Evolutionary conservation across 192 early-diverging fungal species (phyloP).

Genomic region (Oehlia diaphana): DNA sequence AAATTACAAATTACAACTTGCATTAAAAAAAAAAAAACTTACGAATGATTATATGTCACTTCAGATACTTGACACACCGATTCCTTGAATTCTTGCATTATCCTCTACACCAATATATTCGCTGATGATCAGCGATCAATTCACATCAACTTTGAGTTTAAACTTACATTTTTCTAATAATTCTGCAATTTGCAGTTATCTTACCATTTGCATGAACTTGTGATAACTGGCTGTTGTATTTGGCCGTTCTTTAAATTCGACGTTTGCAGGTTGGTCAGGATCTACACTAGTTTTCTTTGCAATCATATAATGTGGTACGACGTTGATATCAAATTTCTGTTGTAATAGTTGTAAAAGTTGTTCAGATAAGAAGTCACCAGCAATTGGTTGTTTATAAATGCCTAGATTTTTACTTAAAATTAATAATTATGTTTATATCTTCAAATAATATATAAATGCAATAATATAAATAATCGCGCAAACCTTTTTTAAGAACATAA

Average conservation of each 20-base stretch:
- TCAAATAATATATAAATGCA: neutral
- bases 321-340: constrained; percentile 56
- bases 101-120: constrained; percentile 51
- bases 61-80: constrained; percentile 85
- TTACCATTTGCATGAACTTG: constrained; percentile 69
- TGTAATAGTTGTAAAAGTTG: constrained; percentile 69
- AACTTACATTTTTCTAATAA: neutral
- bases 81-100: constrained; percentile 93
- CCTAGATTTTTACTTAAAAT: constrained; percentile 26
- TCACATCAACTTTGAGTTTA: constrained; percentile 5
- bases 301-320: constrained; percentile 86
- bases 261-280: constrained; percentile 62
- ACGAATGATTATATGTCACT: constrained; percentile 68
- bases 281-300: constrained; percentile 74
- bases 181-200: neutral
- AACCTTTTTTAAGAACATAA: constrained; percentile 89
- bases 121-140: constrained; percentile 19
- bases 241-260: constrained; percentile 52
- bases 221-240: constrained; percentile 69
- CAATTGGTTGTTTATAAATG: constrained; percentile 69
- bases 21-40: constrained; percentile 24
- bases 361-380: constrained; percentile 79
- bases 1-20: too few species aligned
- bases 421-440: neutral
- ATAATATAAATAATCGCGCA: constrained; percentile 4